Evolutionary conservation across 75 land plant genomes (phyloP).

Genomic region (Cunninghamia lanceolata): DNA sequence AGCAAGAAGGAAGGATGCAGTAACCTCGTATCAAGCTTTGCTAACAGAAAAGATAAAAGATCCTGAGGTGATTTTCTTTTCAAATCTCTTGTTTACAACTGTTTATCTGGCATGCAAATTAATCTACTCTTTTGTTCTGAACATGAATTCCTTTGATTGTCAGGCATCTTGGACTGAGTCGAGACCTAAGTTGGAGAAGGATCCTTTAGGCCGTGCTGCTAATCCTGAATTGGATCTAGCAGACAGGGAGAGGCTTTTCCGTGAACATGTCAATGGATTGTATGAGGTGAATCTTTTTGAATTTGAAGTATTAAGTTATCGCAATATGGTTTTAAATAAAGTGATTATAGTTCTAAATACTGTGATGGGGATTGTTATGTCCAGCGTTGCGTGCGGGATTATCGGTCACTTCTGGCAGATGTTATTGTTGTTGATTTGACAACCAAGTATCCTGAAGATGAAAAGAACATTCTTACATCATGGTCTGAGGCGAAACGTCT

Average conservation of each 20-base stretch:
- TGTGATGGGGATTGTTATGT: neutral
- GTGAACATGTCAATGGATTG: constrained; percentile 78
- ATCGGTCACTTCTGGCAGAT: constrained; percentile 59
- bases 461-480: constrained; percentile 67
- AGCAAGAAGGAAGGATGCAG: constrained; percentile 83
- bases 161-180: constrained; percentile 97
- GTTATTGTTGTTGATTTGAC: constrained; percentile 67
- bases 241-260: constrained; percentile 81
- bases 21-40: constrained; percentile 80
- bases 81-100: neutral
- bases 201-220: constrained; percentile 81
- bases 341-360: neutral
- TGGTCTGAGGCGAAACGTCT: constrained; percentile 80
- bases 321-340: neutral
- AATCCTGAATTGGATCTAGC: constrained; percentile 72
- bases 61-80: constrained; percentile 61
- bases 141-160: constrained; percentile 11
- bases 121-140: neutral
- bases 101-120: neutral
- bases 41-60: constrained; percentile 93
- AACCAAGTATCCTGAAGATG: constrained; percentile 50
- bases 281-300: constrained; percentile 50
- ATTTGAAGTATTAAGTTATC: neutral
- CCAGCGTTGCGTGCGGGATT: constrained; percentile 70
- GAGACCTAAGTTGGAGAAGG: constrained; percentile 82